A percentile compares a stretch with the other conserved stretches of the same genome.
These are phyloP conservation scores for Saccharomyces hybrid DNA, from an alignment of 1,139 yeast species.

Conservation along the genomic window DNA sequence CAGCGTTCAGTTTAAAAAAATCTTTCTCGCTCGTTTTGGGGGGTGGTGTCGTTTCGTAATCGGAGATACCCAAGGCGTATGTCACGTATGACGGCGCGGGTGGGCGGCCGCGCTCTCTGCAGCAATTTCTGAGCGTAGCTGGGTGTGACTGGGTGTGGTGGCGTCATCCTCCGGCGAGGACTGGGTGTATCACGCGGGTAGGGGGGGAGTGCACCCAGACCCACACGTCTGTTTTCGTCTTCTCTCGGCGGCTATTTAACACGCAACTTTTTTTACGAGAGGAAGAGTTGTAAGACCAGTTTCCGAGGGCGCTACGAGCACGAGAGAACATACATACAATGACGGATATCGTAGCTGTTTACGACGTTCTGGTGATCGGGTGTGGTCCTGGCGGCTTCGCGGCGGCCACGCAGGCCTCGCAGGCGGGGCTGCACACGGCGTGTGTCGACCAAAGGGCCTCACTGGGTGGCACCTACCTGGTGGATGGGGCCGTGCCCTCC, in stretches of 20 bases:
- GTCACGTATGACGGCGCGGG: not conserved
- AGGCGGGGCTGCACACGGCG: not conserved
- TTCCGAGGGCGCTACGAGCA: too few relatives aligned
- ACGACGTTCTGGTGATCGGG: not conserved
- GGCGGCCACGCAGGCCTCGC: not conserved
- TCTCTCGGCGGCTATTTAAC: not conserved
- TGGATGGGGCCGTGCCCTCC: not conserved
- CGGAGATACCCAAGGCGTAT: not conserved
- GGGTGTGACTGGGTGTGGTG: not conserved
- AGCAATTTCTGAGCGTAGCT: not conserved
- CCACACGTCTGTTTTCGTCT: not conserved
- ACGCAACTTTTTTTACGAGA: not conserved
- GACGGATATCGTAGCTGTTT: not conserved
- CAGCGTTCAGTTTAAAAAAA: not conserved
- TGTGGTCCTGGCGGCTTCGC: not conserved
- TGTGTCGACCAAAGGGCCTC: not conserved
- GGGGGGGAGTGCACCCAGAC: not conserved
- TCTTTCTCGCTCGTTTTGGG: not conserved
- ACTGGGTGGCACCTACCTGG: not conserved
- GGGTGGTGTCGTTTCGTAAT: constrained; percentile 1
- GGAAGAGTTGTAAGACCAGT: too few relatives aligned
- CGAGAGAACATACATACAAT: not conserved
- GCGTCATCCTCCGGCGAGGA: not conserved
- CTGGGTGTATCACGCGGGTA: not conserved
- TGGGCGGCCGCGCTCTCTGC: not conserved